Evolutionary conservation across 768 basidiomycete species (phyloP), one percentile per base, ranked within the genome.

Genomic region (Lyophyllum decastes): DNA sequence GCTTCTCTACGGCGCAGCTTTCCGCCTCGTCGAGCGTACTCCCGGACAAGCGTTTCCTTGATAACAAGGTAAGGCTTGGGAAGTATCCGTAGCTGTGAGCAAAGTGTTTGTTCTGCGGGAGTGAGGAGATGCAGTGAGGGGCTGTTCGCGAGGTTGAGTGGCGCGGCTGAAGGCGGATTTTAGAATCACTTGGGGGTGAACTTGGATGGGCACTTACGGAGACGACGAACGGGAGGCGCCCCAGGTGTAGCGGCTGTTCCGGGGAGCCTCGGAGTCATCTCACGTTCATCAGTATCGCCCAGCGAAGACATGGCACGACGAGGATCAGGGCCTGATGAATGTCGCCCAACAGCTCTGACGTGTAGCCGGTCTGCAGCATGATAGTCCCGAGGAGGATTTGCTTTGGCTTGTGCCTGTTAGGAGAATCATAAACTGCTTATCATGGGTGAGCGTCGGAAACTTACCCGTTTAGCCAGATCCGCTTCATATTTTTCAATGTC

Each of bases 51-150:
- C 4, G 90, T 93, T 72, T 97, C 94, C 70, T 99, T 99, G 75
- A 98, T 92, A 59, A 91, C 86, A 51, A 99, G 86, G 70, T 97
- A 99, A 0, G 97, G 94, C 67, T 94, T 93, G 0, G 97, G 96
- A 19, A 97, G 81, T 57, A 99, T 94, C 6, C 95, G 89, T 27
- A 98, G 81, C 54, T 85, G 82, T 2, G 94, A 91, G 70, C 97
- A 98, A 21, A 98, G 85, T 0, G 82, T 77, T 70, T 95, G 93
- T 73, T 99, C 96, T 26, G 86, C 87, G 11, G 87, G 82, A 1
- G 93, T 91, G 63, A 99, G 89, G 9, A 99, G 82, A 67, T 98
- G 92, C 5, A 98, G 76, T 0, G 90, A 92, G 0, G 91, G 89
- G 61, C 92, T 89, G 68, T 95, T 94, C 33, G 95, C 89, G 57